Evolutionary conservation across 2,329 filamentous ascomycete genomes (phyloP).

Genomic region (Eurotiales sp.): DNA sequence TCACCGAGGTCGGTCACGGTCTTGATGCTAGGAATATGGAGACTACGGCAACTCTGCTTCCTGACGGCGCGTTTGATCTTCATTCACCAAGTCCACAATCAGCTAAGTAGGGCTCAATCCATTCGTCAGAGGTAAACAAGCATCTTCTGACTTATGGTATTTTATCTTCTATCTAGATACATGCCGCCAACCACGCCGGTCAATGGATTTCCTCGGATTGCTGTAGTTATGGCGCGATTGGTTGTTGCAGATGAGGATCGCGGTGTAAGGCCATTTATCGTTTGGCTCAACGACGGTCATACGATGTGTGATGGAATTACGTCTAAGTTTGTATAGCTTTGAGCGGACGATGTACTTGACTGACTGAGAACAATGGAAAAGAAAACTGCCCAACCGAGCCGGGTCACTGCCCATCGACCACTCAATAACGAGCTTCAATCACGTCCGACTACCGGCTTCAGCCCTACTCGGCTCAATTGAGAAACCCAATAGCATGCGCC

Average conservation of each 20-base stretch:
- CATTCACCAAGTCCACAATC: slow-evolving; percentile 29
- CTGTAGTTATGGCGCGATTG: slow-evolving; percentile 32
- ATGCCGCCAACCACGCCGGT: slow-evolving; percentile 17
- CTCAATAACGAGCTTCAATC: slow-evolving; percentile 31
- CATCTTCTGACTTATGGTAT: background rate
- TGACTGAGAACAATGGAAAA: no score
- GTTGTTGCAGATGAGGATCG: slow-evolving; percentile 23
- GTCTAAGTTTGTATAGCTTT: slow-evolving; percentile 18
- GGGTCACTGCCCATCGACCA: slow-evolving; percentile 31
- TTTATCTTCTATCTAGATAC: background rate
- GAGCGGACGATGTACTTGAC: slow-evolving; percentile 14
- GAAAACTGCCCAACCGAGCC: slow-evolving; percentile 20
- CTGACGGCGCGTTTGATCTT: slow-evolving; percentile 32
- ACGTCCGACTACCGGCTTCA: slow-evolving; percentile 24
- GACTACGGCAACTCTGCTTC: slow-evolving; percentile 33
- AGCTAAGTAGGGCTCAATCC: slow-evolving; percentile 33
- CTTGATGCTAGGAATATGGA: slow-evolving; percentile 38
- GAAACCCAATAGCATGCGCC: slow-evolving; percentile 18
- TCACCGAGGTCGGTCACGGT: slow-evolving; percentile 40
- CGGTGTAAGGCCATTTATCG: slow-evolving; percentile 31
- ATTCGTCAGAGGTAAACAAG: no score
- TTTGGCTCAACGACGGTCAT: slow-evolving; percentile 23
- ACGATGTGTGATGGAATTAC: slow-evolving; percentile 27
- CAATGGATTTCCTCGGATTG: slow-evolving; percentile 25
- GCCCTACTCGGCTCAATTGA: slow-evolving; percentile 26